phyloP scores from a whole-genome alignment of 2,329 filamentous ascomycete genomes.

The Bipolaris gigantea region DNA sequence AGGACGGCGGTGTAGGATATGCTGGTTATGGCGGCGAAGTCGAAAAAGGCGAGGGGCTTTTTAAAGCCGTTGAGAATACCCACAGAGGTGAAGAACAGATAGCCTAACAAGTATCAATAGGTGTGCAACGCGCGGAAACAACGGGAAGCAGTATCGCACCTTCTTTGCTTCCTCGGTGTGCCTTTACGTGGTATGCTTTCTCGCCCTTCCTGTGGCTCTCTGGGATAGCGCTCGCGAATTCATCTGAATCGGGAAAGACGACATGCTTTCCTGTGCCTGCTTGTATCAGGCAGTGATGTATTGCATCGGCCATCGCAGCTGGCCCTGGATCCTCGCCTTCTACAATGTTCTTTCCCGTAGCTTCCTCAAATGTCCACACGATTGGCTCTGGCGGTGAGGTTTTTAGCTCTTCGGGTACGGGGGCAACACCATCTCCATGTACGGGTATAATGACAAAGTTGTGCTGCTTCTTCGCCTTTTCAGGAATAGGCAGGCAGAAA shows the following conservation, averaged over 20 bases:
- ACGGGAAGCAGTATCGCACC: conserved; percentile 46
- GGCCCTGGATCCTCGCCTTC: conserved; percentile 50
- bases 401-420: conserved; percentile 45
- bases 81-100: conserved; percentile 63
- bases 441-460: conserved; percentile 64
- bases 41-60: conserved; percentile 65
- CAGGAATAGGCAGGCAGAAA: conserved; percentile 64
- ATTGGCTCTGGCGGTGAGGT: conserved; percentile 55
- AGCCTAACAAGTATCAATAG: conserved; percentile 51
- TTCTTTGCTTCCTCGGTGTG: conserved; percentile 66
- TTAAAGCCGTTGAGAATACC: conserved; percentile 68
- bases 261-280: conserved; percentile 53
- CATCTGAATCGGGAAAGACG: conserved; percentile 56
- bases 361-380: conserved; percentile 63
- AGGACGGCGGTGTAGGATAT: conserved; percentile 66
- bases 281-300: conserved; percentile 45
- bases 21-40: conserved; percentile 60
- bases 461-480: conserved; percentile 65
- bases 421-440: conserved; percentile 53
- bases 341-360: conserved; percentile 48
- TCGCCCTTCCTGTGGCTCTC: conserved; percentile 65
- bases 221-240: conserved; percentile 62
- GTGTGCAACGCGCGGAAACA: not conserved
- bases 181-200: conserved; percentile 66
- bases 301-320: conserved; percentile 50